Conservation (phyloP, 2,329 filamentous ascomycete genomes). For the Paraphaeosphaeria sporulosa region DNA sequence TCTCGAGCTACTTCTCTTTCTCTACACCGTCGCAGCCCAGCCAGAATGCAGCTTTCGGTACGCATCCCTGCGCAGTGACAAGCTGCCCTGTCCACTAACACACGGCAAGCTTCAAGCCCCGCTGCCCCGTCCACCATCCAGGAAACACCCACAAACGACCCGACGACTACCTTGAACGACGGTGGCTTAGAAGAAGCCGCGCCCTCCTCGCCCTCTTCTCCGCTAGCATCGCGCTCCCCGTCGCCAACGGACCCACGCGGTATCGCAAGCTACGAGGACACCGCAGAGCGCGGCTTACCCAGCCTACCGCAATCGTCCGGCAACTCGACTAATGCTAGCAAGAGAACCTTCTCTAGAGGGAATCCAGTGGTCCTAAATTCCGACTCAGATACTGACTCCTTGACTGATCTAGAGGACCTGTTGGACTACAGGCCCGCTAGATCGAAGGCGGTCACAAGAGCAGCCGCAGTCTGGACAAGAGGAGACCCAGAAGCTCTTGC, state of each 20-base stretch:
- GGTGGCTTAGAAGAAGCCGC: not conserved
- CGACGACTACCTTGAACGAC: not conserved
- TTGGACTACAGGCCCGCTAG: constrained; percentile 32
- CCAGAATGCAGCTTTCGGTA: constrained; percentile 30
- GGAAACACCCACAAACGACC: not conserved
- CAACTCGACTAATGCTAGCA: constrained; percentile 50
- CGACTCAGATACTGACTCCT: constrained; percentile 69
- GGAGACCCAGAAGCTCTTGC: constrained; percentile 23
- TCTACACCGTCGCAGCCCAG: constrained; percentile 35
- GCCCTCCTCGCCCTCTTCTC: not conserved
- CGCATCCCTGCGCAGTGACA: constrained; percentile 2
- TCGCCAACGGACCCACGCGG: constrained; percentile 13
- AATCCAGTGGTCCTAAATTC: constrained; percentile 65
- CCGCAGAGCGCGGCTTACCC: constrained; percentile 17
- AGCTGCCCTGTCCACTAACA: not conserved
- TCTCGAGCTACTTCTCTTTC: constrained; percentile 61
- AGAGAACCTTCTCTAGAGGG: constrained; percentile 62
- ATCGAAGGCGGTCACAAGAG: constrained; percentile 18
- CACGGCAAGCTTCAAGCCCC: constrained; percentile 2
- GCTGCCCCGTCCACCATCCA: constrained; percentile 3
- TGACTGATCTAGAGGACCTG: constrained; percentile 56
- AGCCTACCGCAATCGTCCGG: constrained; percentile 36
- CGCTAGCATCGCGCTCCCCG: not conserved
- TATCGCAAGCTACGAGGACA: constrained; percentile 8
- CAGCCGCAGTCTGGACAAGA: constrained; percentile 12